A percentile compares a stretch with the other conserved stretches of the same genome.
These are phyloP conservation scores for Cladosporium colombiae DNA, from an alignment of 2,329 filamentous ascomycete genomes.

Conservation along the genomic window DNA sequence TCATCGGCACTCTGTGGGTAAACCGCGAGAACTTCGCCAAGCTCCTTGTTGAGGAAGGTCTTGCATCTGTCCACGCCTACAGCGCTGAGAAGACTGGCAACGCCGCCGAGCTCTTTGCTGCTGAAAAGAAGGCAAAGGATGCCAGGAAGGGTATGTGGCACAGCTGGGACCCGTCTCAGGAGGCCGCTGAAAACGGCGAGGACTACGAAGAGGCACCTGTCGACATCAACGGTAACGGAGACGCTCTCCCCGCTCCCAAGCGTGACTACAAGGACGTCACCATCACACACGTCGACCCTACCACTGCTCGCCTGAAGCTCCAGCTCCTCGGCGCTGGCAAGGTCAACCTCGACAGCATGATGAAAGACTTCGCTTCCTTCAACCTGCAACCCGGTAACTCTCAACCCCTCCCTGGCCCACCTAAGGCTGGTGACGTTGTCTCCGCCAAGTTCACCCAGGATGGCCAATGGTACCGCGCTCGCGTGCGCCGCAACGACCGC, in stretches of 20 bases:
- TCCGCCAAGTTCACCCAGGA: conserved; percentile 89
- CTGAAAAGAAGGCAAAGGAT: conserved; percentile 88
- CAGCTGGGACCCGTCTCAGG: conserved; percentile 88
- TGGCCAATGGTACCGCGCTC: conserved; percentile 90
- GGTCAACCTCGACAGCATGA: conserved; percentile 78
- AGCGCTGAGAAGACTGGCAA: conserved; percentile 96
- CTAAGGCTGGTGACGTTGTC: conserved; percentile 89
- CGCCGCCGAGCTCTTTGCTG: conserved; percentile 79
- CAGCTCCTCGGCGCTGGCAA: conserved; percentile 89
- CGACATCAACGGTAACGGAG: conserved; percentile 51
- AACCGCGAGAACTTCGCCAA: conserved; percentile 96
- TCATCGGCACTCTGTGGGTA: conserved; percentile 92
- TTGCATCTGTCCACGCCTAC: conserved; percentile 89
- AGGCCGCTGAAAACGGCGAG: conserved; percentile 58
- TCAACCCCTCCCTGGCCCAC: conserved; percentile 69
- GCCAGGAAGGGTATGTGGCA: conserved; percentile 86
- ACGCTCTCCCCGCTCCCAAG: conserved; percentile 59
- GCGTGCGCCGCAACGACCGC: conserved; percentile 88
- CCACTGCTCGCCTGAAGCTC: conserved; percentile 79
- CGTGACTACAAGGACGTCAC: conserved; percentile 94
- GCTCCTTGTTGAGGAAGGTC: conserved; percentile 86
- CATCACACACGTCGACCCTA: conserved; percentile 81
- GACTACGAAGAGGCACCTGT: conserved; percentile 47
- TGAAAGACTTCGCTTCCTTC: conserved; percentile 88
- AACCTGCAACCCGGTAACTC: conserved; percentile 82